Percentiles rank a stretch among this genome's conserved stretches.
Evolutionary conservation across 2,329 filamentous ascomycete species (phyloP).

Genomic region (Coniochaeta sp.): DNA sequence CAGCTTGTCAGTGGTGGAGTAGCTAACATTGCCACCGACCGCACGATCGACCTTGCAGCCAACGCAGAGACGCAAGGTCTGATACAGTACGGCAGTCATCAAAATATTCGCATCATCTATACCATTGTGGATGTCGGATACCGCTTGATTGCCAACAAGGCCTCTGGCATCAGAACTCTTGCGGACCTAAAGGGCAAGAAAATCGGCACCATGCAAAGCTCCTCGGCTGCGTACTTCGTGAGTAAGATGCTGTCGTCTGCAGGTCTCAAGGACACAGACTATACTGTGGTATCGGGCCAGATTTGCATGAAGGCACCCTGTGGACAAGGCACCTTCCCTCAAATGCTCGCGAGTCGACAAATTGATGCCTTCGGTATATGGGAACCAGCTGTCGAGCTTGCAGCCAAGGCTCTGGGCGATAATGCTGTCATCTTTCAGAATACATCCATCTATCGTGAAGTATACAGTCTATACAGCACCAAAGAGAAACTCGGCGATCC

Average conservation of each 20-base stretch:
- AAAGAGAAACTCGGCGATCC: constrained; percentile 21
- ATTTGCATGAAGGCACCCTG: constrained; percentile 21
- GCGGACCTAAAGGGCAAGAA: constrained; percentile 22
- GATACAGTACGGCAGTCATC: constrained; percentile 19
- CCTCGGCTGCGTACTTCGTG: constrained; percentile 25
- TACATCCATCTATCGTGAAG: constrained; percentile 21
- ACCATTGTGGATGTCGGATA: constrained; percentile 24
- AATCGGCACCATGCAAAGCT: constrained; percentile 21
- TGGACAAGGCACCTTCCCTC: constrained; percentile 18
- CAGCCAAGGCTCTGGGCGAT: constrained; percentile 15
- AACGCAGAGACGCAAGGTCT: constrained; percentile 28
- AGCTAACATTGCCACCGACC: constrained; percentile 16
- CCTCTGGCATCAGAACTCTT: constrained; percentile 15
- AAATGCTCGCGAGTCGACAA: constrained; percentile 15
- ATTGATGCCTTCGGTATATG: constrained; percentile 25
- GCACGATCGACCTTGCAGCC: constrained; percentile 20
- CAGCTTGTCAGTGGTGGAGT: constrained; percentile 22
- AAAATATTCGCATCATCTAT: constrained; percentile 22
- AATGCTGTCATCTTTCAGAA: constrained; percentile 21
- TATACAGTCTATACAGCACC: constrained; percentile 24
- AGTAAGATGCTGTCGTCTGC: constrained; percentile 18
- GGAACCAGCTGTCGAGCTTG: constrained; percentile 25
- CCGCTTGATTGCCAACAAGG: constrained; percentile 22
- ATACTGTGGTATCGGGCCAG: constrained; percentile 17
- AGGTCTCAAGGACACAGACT: constrained; percentile 18